A percentile compares a stretch with the other conserved stretches of the same genome.
Evolutionary conservation across 2,329 filamentous ascomycete genomes (phyloP).

Genomic region (Didymella lethalis): DNA sequence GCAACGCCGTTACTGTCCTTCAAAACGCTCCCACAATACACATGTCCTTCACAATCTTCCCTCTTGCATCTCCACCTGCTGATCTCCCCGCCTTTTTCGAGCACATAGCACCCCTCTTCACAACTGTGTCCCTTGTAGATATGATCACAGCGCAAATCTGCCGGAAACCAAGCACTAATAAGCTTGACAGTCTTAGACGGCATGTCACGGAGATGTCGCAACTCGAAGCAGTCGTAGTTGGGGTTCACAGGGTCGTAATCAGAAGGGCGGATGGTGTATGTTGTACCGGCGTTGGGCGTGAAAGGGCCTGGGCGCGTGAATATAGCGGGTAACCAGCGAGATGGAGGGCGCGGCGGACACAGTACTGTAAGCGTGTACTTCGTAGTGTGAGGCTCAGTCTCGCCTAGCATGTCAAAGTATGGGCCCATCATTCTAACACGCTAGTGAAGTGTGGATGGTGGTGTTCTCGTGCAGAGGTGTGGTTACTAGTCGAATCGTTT

Average conservation of each 20-base stretch:
- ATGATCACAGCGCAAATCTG: constrained; percentile 36
- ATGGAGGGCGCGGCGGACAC: constrained; percentile 29
- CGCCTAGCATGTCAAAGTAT: constrained; percentile 33
- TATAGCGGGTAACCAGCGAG: constrained; percentile 28
- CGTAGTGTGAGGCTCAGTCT: constrained; percentile 32
- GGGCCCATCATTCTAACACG: constrained; percentile 1
- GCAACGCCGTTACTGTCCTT: constrained; percentile 19
- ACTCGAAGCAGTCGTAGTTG: constrained; percentile 26
- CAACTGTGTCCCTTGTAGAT: constrained; percentile 23
- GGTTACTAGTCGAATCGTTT: background rate
- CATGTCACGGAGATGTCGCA: constrained; percentile 26
- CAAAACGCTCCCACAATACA: constrained; percentile 30
- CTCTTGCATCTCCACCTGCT: constrained; percentile 28
- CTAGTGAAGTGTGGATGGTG: background rate
- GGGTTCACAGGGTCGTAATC: constrained; percentile 21
- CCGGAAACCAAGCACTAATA: constrained; percentile 25
- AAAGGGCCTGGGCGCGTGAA: constrained; percentile 23
- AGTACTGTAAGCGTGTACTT: constrained; percentile 35
- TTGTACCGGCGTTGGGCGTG: constrained; percentile 4
- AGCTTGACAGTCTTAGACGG: constrained; percentile 25
- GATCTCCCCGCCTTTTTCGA: constrained; percentile 35
- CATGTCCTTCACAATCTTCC: constrained; percentile 40
- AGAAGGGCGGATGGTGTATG: constrained; percentile 20
- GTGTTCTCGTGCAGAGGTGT: background rate
- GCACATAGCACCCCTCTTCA: constrained; percentile 36